Conservation (phyloP, 805 yeast species). For the Saccharomycopsis sp. region DNA sequence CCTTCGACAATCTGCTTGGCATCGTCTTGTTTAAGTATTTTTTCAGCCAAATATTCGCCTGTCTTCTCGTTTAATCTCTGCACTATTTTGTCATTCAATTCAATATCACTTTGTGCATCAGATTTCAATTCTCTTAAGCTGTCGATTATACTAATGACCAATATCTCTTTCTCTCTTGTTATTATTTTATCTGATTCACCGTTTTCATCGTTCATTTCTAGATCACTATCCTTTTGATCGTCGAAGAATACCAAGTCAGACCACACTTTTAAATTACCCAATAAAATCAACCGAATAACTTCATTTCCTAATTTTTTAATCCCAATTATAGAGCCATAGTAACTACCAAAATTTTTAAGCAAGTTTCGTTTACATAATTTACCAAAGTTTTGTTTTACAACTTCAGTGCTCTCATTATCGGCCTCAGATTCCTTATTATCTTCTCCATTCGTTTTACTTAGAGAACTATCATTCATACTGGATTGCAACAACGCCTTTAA, state of each 20-base stretch:
- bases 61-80: slow-evolving; percentile 47
- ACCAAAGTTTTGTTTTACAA: slow-evolving; percentile 3
- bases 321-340: slow-evolving; percentile 87
- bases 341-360: slow-evolving; percentile 52
- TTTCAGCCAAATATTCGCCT: slow-evolving; percentile 51
- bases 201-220: slow-evolving; percentile 21
- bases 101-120: slow-evolving; percentile 24
- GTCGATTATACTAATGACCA: slow-evolving; percentile 46
- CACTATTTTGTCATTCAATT: slow-evolving; percentile 25
- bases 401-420: slow-evolving; percentile 4
- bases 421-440: slow-evolving; percentile 3
- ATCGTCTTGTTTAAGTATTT: slow-evolving; percentile 40
- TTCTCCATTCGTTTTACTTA: background rate
- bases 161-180: slow-evolving; percentile 40
- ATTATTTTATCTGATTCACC: slow-evolving; percentile 23
- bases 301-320: slow-evolving; percentile 79
- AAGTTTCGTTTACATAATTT: slow-evolving; percentile 13
- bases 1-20: slow-evolving; percentile 51
- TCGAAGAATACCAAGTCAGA: slow-evolving; percentile 46
- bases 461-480: slow-evolving; percentile 40
- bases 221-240: slow-evolving; percentile 23
- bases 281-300: slow-evolving; percentile 72
- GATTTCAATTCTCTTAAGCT: slow-evolving; percentile 35
- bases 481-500: slow-evolving; percentile 85
- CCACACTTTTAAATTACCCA: slow-evolving; percentile 87